phyloP scores from a whole-genome alignment of 2,329 filamentous ascomycete species.

The Hypoxylon sp. region DNA sequence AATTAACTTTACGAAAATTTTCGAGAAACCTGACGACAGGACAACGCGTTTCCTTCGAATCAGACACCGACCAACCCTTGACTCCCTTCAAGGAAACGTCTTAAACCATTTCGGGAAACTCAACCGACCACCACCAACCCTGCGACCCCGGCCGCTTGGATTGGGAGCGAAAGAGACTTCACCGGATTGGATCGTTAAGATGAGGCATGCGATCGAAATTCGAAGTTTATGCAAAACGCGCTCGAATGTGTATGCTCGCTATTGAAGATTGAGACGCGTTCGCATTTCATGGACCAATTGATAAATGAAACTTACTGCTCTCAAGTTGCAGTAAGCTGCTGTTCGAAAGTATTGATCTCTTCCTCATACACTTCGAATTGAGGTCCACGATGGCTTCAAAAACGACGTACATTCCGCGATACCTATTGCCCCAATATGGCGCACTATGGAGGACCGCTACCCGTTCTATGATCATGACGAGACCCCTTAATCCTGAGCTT shows the following conservation, averaged over 20 bases:
- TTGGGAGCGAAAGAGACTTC: conserved; percentile 12
- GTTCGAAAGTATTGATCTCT: conserved; percentile 2
- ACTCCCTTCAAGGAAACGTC: conserved; percentile 1
- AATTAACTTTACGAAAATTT: conserved; percentile 28
- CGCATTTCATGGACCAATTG: conserved; percentile 18
- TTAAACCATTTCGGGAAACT: conserved; percentile 29
- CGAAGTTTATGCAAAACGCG: conserved; percentile 41
- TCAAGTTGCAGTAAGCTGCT: not conserved
- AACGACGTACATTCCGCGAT: conserved; percentile 70
- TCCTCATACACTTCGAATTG: conserved; percentile 2
- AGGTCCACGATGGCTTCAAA: conserved; percentile 57
- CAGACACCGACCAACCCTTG: conserved; percentile 19
- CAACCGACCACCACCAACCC: conserved; percentile 25
- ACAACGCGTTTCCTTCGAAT: conserved; percentile 4
- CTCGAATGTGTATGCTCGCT: not conserved
- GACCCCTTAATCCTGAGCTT: conserved; percentile 46
- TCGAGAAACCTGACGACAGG: conserved; percentile 29
- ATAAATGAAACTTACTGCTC: conserved; percentile 9
- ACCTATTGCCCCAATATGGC: conserved; percentile 74
- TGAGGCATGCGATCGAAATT: conserved; percentile 26
- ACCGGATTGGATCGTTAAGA: conserved; percentile 31
- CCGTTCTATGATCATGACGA: conserved; percentile 48
- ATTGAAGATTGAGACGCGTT: conserved; percentile 26
- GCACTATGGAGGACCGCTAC: conserved; percentile 64
- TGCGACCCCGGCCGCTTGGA: conserved; percentile 22